These are phyloP conservation scores for Xylaria acuta DNA, from an alignment of 495 filamentous ascomycete genomes.

Conservation along the genomic window DNA sequence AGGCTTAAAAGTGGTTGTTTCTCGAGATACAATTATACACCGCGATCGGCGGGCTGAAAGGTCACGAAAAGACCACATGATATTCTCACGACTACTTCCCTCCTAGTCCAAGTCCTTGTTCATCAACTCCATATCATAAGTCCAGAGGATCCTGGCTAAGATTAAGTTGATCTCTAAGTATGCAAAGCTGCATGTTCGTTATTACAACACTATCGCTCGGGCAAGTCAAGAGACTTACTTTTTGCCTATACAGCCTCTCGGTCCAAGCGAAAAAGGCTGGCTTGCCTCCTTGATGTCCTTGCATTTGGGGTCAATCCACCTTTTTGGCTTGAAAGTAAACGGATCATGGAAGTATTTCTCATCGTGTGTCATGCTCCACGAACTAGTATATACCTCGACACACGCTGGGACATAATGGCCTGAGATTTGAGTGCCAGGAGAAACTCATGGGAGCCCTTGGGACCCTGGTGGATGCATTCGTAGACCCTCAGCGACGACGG, in stretches of 20 bases:
- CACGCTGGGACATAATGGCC: not conserved
- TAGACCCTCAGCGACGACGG: too few species aligned
- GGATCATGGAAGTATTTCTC: conserved; percentile 27
- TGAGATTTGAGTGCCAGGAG: not conserved
- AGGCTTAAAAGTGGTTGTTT: too few species aligned
- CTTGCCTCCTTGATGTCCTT: conserved; percentile 41
- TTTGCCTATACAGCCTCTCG: conserved; percentile 16
- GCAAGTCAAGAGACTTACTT: conserved; percentile 26
- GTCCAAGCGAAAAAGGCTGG: conserved; percentile 30
- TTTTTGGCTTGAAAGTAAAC: conserved; percentile 31
- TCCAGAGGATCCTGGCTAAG: not conserved
- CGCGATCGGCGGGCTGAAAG: too few species aligned
- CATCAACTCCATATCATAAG: not conserved
- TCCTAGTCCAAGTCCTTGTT: conserved; percentile 15
- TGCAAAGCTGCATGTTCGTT: not conserved
- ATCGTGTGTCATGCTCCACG: not conserved
- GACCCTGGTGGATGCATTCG: not conserved
- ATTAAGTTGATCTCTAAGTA: not conserved
- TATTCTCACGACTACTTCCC: too few species aligned
- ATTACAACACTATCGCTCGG: not conserved
- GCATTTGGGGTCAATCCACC: conserved; percentile 34
- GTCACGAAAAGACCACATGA: too few species aligned
- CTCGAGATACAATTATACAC: too few species aligned
- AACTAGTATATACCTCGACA: not conserved
- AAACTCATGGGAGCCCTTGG: not conserved